Base-by-base conservation (phyloP, 2,329 filamentous ascomycete genomes). In the Davidsoniella eucalypti region DNA sequence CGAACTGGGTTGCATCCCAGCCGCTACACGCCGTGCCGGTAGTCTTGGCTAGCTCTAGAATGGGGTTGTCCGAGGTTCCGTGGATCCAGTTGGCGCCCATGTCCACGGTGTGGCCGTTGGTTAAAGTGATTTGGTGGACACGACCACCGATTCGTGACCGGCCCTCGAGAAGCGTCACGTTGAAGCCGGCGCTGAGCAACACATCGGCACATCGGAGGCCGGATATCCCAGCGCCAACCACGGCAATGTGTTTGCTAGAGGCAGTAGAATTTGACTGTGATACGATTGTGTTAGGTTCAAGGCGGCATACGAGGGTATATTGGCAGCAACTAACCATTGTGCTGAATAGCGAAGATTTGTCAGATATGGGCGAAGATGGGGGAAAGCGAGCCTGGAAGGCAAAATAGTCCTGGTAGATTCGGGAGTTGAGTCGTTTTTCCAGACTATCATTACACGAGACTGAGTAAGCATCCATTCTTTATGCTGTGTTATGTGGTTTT, bases 11-110 rank as follows among this genome's bases (percentile, higher is more conserved):
- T 5, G 69, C 68, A 44, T 80, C 75, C 64, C 68, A 70, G 50
- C 59, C 64, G 10, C 67, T 66, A 2, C 68, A 60, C 0, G 61
- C 58, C 0, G 74, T 84, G 1, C 68, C 64, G 0, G 80, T 84
- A 54, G 74, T 66, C 55, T 71, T 73, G 10, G 80, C 81, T 16
- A 87, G 66, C 41, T 82, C 75, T 38, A 81, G 61, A 14, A 86
- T 82, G 0, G 82, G 80, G 58, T 87, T 87, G 54, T 79, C 69
- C 1, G 75, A 67, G 5, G 80, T 84, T 33, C 83, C 82, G 54
- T 87, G 82, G 47, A 87, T 84, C 82, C 82, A 87, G 57, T 87
- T 87, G n/a, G 82, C 80, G 0, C 83, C 83, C 29, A 74, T 62
- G 55, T 79, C 75, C n/a, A 76, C 68, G 6, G 68, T 56, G 26